These are phyloP conservation scores for Acacia concinna DNA, from an alignment of 331 rosid species.

Conservation along the genomic window DNA sequence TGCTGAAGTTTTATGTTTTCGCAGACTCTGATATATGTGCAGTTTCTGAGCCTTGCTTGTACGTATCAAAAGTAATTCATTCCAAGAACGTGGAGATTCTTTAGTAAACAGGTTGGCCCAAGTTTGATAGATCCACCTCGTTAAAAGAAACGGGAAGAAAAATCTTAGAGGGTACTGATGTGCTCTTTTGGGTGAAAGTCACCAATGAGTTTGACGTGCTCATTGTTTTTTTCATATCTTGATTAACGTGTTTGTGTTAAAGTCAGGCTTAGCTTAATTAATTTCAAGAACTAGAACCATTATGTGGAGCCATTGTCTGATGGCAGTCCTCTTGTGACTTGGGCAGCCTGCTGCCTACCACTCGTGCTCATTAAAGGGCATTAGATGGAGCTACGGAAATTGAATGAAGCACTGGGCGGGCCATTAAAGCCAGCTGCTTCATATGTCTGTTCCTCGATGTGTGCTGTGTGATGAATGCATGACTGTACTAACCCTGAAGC, in stretches of 20 bases:
- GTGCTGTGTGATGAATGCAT: conserved; percentile 7
- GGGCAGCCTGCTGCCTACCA: conserved; percentile 3
- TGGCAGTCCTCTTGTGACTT: background rate
- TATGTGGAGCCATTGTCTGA: background rate
- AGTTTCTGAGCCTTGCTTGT: background rate
- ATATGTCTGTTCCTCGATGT: conserved; percentile 22
- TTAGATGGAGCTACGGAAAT: background rate
- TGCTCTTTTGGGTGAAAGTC: background rate
- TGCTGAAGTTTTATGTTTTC: background rate
- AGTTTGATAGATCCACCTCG: background rate
- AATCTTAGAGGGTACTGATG: background rate
- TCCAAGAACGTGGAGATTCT: background rate
- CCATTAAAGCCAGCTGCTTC: conserved; percentile 18
- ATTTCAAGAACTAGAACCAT: background rate
- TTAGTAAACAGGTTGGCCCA: background rate
- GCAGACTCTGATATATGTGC: background rate
- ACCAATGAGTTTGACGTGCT: background rate
- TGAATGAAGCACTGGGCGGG: background rate
- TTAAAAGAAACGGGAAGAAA: background rate
- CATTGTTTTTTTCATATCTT: background rate
- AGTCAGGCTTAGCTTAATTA: background rate
- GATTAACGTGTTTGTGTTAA: background rate
- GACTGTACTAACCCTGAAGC: conserved; percentile 5
- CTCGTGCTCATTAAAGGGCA: background rate
- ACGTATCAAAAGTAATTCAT: background rate